These are phyloP conservation scores for Globisporangium iwayamae DNA, from an alignment of 352 stramenopile genomes.

Conservation along the genomic window DNA sequence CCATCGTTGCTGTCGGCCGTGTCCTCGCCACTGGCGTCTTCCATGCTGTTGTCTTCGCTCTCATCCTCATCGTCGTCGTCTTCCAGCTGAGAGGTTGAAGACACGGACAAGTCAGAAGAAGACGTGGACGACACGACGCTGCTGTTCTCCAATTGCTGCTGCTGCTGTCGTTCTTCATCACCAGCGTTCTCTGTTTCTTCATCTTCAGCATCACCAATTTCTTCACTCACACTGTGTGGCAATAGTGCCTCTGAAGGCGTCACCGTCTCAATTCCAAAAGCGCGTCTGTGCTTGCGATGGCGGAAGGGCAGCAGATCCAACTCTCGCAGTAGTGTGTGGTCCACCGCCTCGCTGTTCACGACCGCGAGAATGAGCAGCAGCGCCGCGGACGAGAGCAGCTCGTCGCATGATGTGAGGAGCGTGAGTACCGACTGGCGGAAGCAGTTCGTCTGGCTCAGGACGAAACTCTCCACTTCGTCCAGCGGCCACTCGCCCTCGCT, in stretches of 20 bases:
- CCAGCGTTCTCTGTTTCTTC: not conserved
- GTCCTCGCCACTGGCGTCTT: not conserved
- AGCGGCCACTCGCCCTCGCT: slow-evolving; percentile 74
- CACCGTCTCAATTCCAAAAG: not conserved
- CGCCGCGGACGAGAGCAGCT: slow-evolving; percentile 55
- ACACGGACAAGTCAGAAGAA: slow-evolving; percentile 19
- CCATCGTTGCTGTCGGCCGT: not conserved
- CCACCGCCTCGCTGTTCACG: slow-evolving; percentile 59
- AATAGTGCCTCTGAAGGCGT: not conserved
- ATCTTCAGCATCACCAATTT: slow-evolving; percentile 8
- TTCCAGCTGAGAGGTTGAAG: slow-evolving; percentile 17
- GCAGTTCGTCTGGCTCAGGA: slow-evolving; percentile 35
- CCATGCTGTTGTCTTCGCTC: not conserved
- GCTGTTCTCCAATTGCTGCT: slow-evolving; percentile 10
- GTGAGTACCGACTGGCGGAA: slow-evolving; percentile 63
- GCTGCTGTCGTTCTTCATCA: not conserved
- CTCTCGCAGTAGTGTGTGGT: slow-evolving; percentile 61
- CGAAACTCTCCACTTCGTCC: slow-evolving; percentile 64
- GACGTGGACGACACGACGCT: slow-evolving; percentile 23
- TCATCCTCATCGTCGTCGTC: slow-evolving; percentile 7
- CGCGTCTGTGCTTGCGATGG: slow-evolving; percentile 27
- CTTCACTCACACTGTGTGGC: slow-evolving; percentile 15
- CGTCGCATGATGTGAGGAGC: slow-evolving; percentile 57
- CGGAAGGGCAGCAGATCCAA: slow-evolving; percentile 57
- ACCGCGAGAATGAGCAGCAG: slow-evolving; percentile 58